phyloP scores from a whole-genome alignment of 2,329 filamentous ascomycete species.

The Blastomyces percursus region DNA sequence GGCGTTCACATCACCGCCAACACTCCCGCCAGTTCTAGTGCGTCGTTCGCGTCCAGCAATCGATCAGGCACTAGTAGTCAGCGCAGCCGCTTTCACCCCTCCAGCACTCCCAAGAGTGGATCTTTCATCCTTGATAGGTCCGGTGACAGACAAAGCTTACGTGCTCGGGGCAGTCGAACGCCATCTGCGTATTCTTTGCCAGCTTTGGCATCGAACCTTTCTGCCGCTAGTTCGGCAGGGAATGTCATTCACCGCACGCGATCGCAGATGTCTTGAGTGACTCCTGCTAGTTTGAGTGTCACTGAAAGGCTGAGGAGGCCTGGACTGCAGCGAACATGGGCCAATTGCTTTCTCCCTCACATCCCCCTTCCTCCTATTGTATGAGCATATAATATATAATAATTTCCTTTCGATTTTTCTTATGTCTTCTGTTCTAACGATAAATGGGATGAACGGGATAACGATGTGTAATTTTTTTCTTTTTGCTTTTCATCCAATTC shows the following conservation, averaged over 20 bases:
- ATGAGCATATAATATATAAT: background rate
- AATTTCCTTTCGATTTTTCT: background rate
- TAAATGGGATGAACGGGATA: background rate
- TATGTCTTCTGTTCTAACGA: background rate
- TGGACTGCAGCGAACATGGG: too few relatives aligned
- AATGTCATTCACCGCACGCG: constrained; percentile 31
- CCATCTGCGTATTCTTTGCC: constrained; percentile 29
- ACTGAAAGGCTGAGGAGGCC: background rate
- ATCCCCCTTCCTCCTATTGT: background rate
- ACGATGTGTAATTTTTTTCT: background rate
- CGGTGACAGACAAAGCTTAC: constrained; percentile 7
- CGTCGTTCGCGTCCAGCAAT: background rate
- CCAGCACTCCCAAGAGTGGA: background rate
- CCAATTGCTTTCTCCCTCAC: background rate
- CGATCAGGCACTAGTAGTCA: background rate
- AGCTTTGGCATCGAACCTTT: constrained; percentile 24
- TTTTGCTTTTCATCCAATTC: background rate
- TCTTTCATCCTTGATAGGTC: constrained; percentile 12
- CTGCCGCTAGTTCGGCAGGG: constrained; percentile 25
- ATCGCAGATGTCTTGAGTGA: constrained; percentile 12
- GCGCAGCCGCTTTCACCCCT: constrained; percentile 4
- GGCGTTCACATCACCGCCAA: background rate
- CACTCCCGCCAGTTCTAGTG: background rate
- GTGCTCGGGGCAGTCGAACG: constrained; percentile 17
- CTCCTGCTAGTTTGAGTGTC: background rate